These are phyloP conservation scores for Wickerhamiella kazuoi DNA, from an alignment of 805 yeast species.

Conservation along the genomic window DNA sequence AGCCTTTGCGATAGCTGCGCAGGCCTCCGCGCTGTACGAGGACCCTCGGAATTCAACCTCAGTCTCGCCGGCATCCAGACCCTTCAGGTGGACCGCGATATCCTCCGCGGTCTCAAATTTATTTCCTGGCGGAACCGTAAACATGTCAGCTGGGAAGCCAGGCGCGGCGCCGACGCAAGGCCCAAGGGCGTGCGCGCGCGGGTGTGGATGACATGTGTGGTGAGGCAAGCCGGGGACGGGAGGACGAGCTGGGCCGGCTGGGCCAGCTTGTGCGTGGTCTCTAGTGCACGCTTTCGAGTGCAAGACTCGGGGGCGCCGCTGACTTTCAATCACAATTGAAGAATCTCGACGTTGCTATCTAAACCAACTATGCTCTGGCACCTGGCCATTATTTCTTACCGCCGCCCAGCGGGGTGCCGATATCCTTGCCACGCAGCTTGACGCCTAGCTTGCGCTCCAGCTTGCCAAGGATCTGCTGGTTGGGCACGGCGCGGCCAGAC, in stretches of 20 bases:
- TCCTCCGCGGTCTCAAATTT: conserved; percentile 61
- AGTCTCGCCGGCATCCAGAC: conserved; percentile 30
- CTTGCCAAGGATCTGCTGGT: conserved; percentile 84
- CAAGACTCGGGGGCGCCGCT: too few relatives aligned
- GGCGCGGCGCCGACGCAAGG: too few relatives aligned
- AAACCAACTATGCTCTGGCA: too few relatives aligned
- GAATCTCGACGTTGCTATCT: too few relatives aligned
- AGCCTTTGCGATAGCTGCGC: conserved; percentile 46
- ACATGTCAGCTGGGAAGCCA: conserved; percentile 1
- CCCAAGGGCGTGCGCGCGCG: too few relatives aligned
- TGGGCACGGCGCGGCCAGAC: conserved; percentile 90
- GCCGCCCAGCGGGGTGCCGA: conserved; percentile 65
- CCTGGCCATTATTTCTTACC: conserved; percentile 27
- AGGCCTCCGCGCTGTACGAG: conserved; percentile 84
- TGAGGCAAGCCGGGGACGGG: too few relatives aligned
- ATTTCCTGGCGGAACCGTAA: conserved; percentile 7
- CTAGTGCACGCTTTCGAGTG: too few relatives aligned
- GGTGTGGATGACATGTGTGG: too few relatives aligned
- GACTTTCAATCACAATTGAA: too few relatives aligned
- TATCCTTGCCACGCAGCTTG: conserved; percentile 87
- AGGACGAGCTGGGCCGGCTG: too few relatives aligned
- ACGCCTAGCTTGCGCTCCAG: conserved; percentile 88
- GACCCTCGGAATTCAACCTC: conserved; percentile 78
- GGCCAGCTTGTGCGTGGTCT: too few relatives aligned
- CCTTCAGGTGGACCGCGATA: conserved; percentile 49